phyloP scores from a whole-genome alignment of 495 filamentous ascomycete species.

The Halenospora varia region DNA sequence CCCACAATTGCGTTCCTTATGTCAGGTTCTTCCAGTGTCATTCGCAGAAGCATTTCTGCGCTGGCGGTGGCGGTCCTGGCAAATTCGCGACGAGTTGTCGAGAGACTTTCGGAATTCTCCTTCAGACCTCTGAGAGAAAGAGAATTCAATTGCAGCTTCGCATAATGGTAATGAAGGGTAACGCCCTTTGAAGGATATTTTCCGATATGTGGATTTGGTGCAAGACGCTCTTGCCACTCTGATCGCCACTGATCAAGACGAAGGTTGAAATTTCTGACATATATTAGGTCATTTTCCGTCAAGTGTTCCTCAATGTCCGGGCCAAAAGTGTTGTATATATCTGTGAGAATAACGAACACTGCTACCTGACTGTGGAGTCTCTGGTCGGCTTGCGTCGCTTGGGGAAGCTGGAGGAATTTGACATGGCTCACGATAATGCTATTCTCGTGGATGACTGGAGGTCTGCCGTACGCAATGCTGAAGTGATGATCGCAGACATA shows the following conservation, averaged over 20 bases:
- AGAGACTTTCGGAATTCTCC: no score
- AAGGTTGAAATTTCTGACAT: constrained; percentile 48
- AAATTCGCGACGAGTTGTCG: no score
- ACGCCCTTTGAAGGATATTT: constrained; percentile 57
- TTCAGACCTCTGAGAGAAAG: constrained; percentile 50
- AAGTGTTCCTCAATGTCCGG: constrained; percentile 49
- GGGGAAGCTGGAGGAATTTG: constrained; percentile 42
- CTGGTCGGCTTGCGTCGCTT: constrained; percentile 47
- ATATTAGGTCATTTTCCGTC: constrained; percentile 49
- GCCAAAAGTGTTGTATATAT: constrained; percentile 54
- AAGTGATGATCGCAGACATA: constrained; percentile 43
- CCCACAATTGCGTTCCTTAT: no score
- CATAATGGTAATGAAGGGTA: constrained; percentile 57
- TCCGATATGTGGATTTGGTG: constrained; percentile 48
- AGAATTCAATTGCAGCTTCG: constrained; percentile 57
- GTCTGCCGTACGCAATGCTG: constrained; percentile 37
- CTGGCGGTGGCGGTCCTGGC: no score
- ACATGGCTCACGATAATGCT: constrained; percentile 48
- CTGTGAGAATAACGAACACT: constrained; percentile 53
- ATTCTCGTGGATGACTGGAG: constrained; percentile 46
- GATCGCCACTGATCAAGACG: constrained; percentile 54
- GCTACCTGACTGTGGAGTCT: constrained; percentile 53
- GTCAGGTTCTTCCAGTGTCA: no score
- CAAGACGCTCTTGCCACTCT: constrained; percentile 51
- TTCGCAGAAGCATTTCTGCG: no score